Evolutionary conservation across 768 basidiomycete species (phyloP).

Genomic region (Mycena galericulata): DNA sequence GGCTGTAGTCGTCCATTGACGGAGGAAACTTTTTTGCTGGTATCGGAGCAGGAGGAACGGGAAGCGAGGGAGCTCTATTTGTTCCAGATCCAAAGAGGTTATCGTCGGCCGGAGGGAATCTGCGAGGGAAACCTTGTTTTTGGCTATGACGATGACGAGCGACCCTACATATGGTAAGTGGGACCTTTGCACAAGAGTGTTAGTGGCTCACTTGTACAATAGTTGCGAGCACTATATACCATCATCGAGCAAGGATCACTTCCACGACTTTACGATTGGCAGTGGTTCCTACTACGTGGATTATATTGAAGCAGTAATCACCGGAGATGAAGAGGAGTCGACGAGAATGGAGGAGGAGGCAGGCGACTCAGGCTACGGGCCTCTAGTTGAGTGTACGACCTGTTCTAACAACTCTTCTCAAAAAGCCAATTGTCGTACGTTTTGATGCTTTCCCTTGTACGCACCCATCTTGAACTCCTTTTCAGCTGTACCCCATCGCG

Average conservation of each 20-base stretch:
- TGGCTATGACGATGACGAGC: background rate
- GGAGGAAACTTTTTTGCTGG: background rate
- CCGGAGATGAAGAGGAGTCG: slow-evolving; percentile 3
- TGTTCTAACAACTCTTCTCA: slow-evolving; percentile 4
- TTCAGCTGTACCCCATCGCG: background rate
- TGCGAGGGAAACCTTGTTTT: slow-evolving; percentile 9
- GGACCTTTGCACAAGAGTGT: background rate
- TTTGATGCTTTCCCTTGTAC: background rate
- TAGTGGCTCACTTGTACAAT: too few species aligned
- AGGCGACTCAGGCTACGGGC: background rate
- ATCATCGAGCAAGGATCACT: slow-evolving; percentile 1
- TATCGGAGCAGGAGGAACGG: background rate
- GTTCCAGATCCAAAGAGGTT: background rate
- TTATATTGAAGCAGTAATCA: slow-evolving; percentile 24
- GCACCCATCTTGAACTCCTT: background rate
- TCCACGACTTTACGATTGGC: background rate
- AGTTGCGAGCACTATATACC: slow-evolving; percentile 21
- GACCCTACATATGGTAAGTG: background rate
- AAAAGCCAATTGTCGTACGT: slow-evolving; percentile 7
- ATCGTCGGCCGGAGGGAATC: background rate
- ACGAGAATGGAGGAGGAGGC: slow-evolving; percentile 4
- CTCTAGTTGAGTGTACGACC: slow-evolving; percentile 12
- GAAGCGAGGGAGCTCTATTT: background rate
- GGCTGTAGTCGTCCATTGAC: background rate
- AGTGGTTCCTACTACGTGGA: slow-evolving; percentile 9